Base-by-base conservation (phyloP, 1,139 yeast genomes). In the Geotrichum fermentans region DNA sequence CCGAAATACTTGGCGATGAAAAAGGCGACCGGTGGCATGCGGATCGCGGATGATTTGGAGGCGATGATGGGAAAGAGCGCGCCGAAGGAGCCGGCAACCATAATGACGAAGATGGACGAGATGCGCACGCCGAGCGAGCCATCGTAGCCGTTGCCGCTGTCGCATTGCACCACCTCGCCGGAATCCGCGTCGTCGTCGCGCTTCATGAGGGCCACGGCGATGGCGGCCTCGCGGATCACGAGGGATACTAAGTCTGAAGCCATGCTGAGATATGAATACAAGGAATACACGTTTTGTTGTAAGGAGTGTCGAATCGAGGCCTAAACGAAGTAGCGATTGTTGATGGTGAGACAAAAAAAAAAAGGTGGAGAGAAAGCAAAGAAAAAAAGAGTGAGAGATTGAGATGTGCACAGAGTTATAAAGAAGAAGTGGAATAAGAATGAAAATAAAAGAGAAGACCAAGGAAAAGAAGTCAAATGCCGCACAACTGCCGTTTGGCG, bases 1-100 rank as follows among this genome's bases (percentile, higher is more conserved):
- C 97, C 97, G 64, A 89, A 88, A 70, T 78, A 86, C 61, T 85
- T 86, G 49, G 89, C 85, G 40, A 82, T 68, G 61, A 84, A 79
- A 61, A 80, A 87, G 50, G 81, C 75, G 35, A 80, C 74, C 16
- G 72, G 62, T 2, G 83, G 89, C 57, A 82, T 60, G 51, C 73
- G 69, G 36, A 67, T 13, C 8, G 8, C 28, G 16, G 58, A 50
- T 33, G 55, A 51, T 32, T 44, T 52, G 32, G 58, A 57, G 7
- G 73, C 58, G 2, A 70, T 26, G 11, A 72, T 57, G 2, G 75
- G 76, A 56, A 69, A 67, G 13, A 65, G 51, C 0, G 72, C 74
- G 11, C 86, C 87, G 52, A 81, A 65, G 0, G 77, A 69, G 1
- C 89, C 79, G 1, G 83, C 76, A 8, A 74, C 65, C 52, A 83